A percentile compares a stretch with the other conserved stretches of the same genome.
These are phyloP conservation scores for Rhodotorula diobovata DNA, from an alignment of 768 basidiomycete species.

Conservation along the genomic window DNA sequence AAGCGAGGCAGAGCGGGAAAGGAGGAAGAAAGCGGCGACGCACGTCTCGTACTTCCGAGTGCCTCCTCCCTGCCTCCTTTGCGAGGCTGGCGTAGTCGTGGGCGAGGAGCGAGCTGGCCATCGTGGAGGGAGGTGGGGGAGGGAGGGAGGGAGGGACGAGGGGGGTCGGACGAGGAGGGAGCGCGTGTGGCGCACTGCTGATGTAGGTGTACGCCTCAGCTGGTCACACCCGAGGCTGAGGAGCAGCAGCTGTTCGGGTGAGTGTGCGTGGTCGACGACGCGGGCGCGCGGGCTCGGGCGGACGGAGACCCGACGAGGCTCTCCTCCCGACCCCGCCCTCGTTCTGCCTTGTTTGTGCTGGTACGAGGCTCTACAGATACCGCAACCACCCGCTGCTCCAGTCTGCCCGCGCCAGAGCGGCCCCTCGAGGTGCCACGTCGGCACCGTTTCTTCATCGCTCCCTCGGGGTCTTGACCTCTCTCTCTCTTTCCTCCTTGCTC, in stretches of 20 bases:
- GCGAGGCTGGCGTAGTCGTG: constrained; percentile 12
- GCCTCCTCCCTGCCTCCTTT: constrained; percentile 34
- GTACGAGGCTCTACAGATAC: too few species aligned
- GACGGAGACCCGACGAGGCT: too few species aligned
- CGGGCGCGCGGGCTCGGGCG: too few species aligned
- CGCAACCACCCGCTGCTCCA: too few species aligned
- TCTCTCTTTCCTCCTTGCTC: background rate
- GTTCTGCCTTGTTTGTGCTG: too few species aligned
- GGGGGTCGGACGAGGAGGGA: background rate
- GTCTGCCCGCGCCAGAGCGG: background rate
- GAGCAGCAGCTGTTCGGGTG: too few species aligned
- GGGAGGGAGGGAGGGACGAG: background rate
- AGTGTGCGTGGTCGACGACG: too few species aligned
- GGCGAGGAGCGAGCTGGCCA: constrained; percentile 1
- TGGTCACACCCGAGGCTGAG: too few species aligned
- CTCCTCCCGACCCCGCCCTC: too few species aligned
- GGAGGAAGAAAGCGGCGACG: background rate
- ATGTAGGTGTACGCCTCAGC: too few species aligned
- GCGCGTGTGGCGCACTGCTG: background rate
- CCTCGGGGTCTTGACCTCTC: background rate
- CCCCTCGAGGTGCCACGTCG: background rate
- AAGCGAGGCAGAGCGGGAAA: background rate
- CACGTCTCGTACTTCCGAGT: constrained; percentile 32
- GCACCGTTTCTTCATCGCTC: background rate
- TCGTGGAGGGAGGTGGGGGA: background rate